Conservation (phyloP, 805 yeast species). For the Ogataea nitratoaversa region DNA sequence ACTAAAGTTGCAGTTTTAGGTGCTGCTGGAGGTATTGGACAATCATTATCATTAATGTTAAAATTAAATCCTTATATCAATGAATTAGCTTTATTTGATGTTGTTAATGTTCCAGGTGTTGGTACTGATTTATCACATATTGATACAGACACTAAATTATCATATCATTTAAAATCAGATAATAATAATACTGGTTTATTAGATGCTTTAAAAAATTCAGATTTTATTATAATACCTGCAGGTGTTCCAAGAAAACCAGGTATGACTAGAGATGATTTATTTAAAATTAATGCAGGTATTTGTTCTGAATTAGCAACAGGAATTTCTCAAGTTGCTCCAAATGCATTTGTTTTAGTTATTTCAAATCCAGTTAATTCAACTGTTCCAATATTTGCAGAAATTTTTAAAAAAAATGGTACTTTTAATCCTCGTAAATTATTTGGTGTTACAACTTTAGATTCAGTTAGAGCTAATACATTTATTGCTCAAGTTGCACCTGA, state of each 20-base stretch:
- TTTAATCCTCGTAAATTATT: slow-evolving; percentile 70
- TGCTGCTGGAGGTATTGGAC: slow-evolving; percentile 79
- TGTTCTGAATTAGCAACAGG: slow-evolving; percentile 70
- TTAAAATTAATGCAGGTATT: slow-evolving; percentile 65
- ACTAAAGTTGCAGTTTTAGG: slow-evolving; percentile 64
- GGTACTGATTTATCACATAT: slow-evolving; percentile 53
- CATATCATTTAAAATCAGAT: slow-evolving; percentile 39
- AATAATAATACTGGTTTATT: slow-evolving; percentile 31
- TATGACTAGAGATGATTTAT: slow-evolving; percentile 96
- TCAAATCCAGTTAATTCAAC: slow-evolving; percentile 94
- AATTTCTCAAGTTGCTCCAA: slow-evolving; percentile 66
- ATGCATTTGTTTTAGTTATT: slow-evolving; percentile 75
- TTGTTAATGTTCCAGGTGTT: slow-evolving; percentile 53
- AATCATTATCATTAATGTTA: slow-evolving; percentile 48
- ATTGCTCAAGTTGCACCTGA: slow-evolving; percentile 50
- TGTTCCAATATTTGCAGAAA: slow-evolving; percentile 83
- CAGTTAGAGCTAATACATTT: slow-evolving; percentile 84
- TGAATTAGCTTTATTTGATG: slow-evolving; percentile 48
- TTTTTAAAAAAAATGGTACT: slow-evolving; percentile 61
- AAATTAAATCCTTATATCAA: slow-evolving; percentile 43
- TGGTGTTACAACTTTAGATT: slow-evolving; percentile 87
- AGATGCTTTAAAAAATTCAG: slow-evolving; percentile 37
- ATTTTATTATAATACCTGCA: slow-evolving; percentile 48
- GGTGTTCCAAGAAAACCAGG: slow-evolving; percentile 99
- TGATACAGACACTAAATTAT: slow-evolving; percentile 43